Base-by-base conservation (phyloP, 306 rosid species). In the Corylus americana region DNA sequence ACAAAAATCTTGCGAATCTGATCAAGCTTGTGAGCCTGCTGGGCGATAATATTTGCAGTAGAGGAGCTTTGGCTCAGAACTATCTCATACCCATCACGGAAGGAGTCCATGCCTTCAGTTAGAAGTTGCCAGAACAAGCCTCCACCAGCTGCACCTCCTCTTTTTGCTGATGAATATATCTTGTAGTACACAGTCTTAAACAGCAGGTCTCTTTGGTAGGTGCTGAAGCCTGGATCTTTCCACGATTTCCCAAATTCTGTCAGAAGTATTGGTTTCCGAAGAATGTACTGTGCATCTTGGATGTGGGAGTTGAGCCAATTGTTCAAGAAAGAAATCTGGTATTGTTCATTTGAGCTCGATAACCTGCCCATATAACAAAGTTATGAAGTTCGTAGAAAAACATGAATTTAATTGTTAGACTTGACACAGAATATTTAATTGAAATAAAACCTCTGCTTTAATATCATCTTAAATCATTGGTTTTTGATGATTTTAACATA, bases 91-190 rank as follows among this genome's bases (percentile, higher is more conserved):
- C 97, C 97, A 22, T 94, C 98, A 7, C 90, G 77, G 58, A 92
- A 91, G 5, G 97, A 88, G 79, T 89, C 91, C 97, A 92, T 91
- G 1, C 97, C 97, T 61, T 87, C 88, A 0, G 94, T 88, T 16
- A 92, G 85, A 70, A 94, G 98, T 80, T 94, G 98, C 98, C 98
- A 94, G 84, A 92, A 92, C 48, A 94, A 55, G 25, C 90, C 92
- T 17, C 97, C 98, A 4, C 85, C 90, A 1, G 97, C 98, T 16
- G 96, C 84, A 1, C 94, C 98, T 5, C 97, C 94, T 44, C 90
- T 70, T 79, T 79, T 92, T 0, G 97, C 97, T 1, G 97, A 94
- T 2, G 89, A 77, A 74, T 86, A 94, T 87, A 94, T 86, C 87
- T 91, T 92, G 87, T 83, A 72, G 80, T 91, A 92, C 63, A 94